Evolutionary conservation across 75 land plant species (phyloP).

Genomic region (Cryptomeria japonica): DNA sequence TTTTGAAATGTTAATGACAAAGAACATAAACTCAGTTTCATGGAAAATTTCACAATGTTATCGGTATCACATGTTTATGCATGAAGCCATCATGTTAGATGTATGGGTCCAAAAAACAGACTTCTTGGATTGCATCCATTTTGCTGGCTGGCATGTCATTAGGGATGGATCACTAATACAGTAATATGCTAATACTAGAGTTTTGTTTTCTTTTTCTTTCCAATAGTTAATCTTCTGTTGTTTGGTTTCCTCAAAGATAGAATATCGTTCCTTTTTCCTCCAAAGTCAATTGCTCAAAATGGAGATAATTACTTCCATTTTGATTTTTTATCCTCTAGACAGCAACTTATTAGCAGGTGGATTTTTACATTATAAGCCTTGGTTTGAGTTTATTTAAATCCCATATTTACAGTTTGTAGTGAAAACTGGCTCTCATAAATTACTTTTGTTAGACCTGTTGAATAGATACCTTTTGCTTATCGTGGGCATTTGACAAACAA

Average conservation of each 20-base stretch:
- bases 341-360: not conserved
- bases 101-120: too few species aligned
- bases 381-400: not conserved
- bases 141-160: not conserved
- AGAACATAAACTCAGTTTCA: too few species aligned
- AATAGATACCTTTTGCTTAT: not conserved
- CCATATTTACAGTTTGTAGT: not conserved
- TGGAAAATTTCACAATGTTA: too few species aligned
- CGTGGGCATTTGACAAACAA: not conserved
- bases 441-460: not conserved
- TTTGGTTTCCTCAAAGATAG: not conserved
- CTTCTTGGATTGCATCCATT: not conserved
- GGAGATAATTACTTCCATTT: not conserved
- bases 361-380: not conserved
- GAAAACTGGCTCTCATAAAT: not conserved
- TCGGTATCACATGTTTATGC: too few species aligned
- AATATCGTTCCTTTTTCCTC: not conserved
- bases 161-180: not conserved
- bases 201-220: not conserved
- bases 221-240: not conserved
- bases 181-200: too few species aligned
- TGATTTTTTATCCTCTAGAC: too few species aligned
- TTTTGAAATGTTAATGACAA: too few species aligned
- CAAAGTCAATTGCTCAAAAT: not conserved
- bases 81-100: too few species aligned